Evolutionary conservation across 805 yeast genomes (phyloP).

Genomic region (Candida xiaguanensis): DNA sequence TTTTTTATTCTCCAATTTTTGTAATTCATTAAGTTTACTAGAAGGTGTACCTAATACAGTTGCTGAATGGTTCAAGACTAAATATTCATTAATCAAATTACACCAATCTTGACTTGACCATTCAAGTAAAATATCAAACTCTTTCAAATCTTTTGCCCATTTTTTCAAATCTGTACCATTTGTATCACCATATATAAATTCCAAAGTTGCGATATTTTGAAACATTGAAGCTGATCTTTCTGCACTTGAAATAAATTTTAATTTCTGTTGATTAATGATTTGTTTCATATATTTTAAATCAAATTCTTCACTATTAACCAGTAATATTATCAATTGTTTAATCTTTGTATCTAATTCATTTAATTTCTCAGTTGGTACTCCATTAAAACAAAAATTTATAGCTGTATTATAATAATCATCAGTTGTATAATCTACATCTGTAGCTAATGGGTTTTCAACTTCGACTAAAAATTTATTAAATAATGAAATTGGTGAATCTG

Average conservation of each 20-base stretch:
- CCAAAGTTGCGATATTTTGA: slow-evolving; percentile 66
- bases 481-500: slow-evolving; percentile 74
- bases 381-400: slow-evolving; percentile 55
- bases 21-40: slow-evolving; percentile 45
- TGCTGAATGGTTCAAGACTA: slow-evolving; percentile 61
- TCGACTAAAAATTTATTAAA: slow-evolving; percentile 73
- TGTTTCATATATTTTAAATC: slow-evolving; percentile 67
- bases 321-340: slow-evolving; percentile 49
- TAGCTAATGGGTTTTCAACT: slow-evolving; percentile 76
- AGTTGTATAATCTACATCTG: slow-evolving; percentile 63
- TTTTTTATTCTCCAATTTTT: slow-evolving; percentile 50
- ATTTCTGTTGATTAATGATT: slow-evolving; percentile 59
- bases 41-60: slow-evolving; percentile 75
- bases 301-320: slow-evolving; percentile 45
- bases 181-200: slow-evolving; percentile 72
- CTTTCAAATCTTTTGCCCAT: slow-evolving; percentile 55
- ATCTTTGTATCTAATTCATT: slow-evolving; percentile 51
- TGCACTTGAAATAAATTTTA: slow-evolving; percentile 56
- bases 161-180: slow-evolving; percentile 55
- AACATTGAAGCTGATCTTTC: slow-evolving; percentile 63
- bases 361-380: slow-evolving; percentile 71
- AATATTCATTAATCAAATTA: slow-evolving; percentile 44
- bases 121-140: slow-evolving; percentile 50
- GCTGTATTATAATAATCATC: slow-evolving; percentile 69
- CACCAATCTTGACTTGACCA: slow-evolving; percentile 77